Evolutionary conservation across 1,284 basidiomycete genomes (phyloP).

Genomic region (Sporisorium graminicola): DNA sequence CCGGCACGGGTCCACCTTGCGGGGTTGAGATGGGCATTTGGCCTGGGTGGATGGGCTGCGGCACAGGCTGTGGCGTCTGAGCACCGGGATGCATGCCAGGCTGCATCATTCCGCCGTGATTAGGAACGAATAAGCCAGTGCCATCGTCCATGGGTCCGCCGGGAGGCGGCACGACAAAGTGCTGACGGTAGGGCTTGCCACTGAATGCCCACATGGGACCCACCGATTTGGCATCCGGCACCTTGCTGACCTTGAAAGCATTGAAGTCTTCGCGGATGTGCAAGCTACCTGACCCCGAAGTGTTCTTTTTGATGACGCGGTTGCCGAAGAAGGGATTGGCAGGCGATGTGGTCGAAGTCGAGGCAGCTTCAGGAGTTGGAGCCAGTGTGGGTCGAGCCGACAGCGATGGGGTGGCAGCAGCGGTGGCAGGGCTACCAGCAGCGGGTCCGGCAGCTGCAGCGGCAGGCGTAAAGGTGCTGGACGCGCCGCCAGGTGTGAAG

Average conservation of each 20-base stretch:
- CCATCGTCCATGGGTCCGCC: slow-evolving; percentile 40
- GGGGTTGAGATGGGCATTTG: slow-evolving; percentile 29
- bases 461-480: slow-evolving; percentile 23
- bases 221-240: slow-evolving; percentile 79
- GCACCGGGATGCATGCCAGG: slow-evolving; percentile 44
- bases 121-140: slow-evolving; percentile 33
- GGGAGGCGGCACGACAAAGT: slow-evolving; percentile 72
- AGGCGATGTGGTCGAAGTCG: slow-evolving; percentile 64
- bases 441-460: slow-evolving; percentile 49
- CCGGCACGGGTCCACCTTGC: slow-evolving; percentile 18
- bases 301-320: slow-evolving; percentile 79
- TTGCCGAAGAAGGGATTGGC: slow-evolving; percentile 88
- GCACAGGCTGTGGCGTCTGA: slow-evolving; percentile 31
- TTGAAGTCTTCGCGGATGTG: slow-evolving; percentile 94
- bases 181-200: slow-evolving; percentile 84
- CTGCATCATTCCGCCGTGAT: slow-evolving; percentile 38
- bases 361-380: slow-evolving; percentile 31
- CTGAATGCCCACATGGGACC: slow-evolving; percentile 86
- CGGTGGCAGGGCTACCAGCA: slow-evolving; percentile 23
- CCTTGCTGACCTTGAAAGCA: slow-evolving; percentile 87
- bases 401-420: slow-evolving; percentile 19
- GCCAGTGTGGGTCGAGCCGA: slow-evolving; percentile 71
- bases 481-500: slow-evolving; percentile 71
- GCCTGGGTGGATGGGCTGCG: slow-evolving; percentile 37
- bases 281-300: slow-evolving; percentile 71